These are phyloP conservation scores for Pichia sp. DNA, from an alignment of 1,139 yeast species.

Conservation along the genomic window DNA sequence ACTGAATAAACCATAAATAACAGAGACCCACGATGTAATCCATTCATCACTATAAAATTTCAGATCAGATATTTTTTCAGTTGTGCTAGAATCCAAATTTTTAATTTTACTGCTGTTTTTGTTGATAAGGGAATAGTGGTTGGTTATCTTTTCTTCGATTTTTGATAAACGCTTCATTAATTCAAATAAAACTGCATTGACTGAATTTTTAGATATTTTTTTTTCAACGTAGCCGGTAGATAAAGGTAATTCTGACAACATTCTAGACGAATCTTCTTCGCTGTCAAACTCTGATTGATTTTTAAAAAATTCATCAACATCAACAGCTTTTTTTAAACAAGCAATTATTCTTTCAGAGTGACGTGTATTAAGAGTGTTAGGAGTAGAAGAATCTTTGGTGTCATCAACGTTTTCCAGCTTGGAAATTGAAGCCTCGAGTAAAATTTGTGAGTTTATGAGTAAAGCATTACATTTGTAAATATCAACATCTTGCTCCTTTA, in stretches of 20 bases:
- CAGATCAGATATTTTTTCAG: conserved; percentile 8
- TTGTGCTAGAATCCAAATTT: conserved; percentile 1
- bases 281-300: conserved; percentile 1
- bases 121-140: conserved; percentile 7
- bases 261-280: not conserved
- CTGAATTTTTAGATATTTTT: not conserved
- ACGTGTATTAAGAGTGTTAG: not conserved
- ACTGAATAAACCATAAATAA: conserved; percentile 24
- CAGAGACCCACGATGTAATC: conserved; percentile 26
- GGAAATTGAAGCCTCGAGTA: conserved; percentile 25
- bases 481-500: conserved; percentile 20
- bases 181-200: conserved; percentile 15
- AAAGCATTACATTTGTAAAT: conserved; percentile 24
- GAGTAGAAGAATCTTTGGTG: no score
- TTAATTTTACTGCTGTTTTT: conserved; percentile 6
- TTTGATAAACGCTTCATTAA: conserved; percentile 16
- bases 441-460: conserved; percentile 22
- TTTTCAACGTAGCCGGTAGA: not conserved
- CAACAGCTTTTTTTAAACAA: conserved; percentile 20
- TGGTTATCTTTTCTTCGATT: conserved; percentile 6
- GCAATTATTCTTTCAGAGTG: conserved; percentile 14
- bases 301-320: conserved; percentile 12
- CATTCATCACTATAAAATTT: conserved; percentile 20
- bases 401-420: conserved; percentile 22
- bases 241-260: conserved; percentile 2